Base-by-base conservation (phyloP, 768 basidiomycete genomes). In the Floccularia luteovirens region DNA sequence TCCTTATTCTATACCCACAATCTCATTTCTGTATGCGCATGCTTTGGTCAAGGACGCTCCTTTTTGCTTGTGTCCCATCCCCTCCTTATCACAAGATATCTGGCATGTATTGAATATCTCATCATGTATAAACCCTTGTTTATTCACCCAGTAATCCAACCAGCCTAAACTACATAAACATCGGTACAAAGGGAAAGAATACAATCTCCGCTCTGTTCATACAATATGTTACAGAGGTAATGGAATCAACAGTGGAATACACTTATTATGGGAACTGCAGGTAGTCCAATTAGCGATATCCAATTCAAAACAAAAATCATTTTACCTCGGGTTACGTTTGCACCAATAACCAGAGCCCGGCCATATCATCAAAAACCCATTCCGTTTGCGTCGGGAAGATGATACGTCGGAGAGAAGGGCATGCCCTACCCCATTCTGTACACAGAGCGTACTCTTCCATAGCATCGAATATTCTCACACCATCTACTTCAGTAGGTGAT, bases 341-440 rank as follows among this genome's bases (percentile, higher is more conserved):
- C 11, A 28, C 22, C 34, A 46, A 31, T 19, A 41, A 39, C 71
- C 70, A 71, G 21, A 46, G 41, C 14, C 51, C 56, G 35, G 57
- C 55, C n/a, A 44, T 55, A 36, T 57, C 52, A n/a, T n/a, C n/a
- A 19, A 63, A 51, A 13, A 56, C 49, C 77, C 77, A 79, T 45
- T 75, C 73, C 13, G 62, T 70, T 44, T 67, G 64, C 10, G 72
- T 73, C 5, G 77, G 78, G 50, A 81, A 81, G 35, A 73, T 56
- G 49, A 80, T 64, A 20, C 66, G 64, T 27, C 67, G 61, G 36
- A 81, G 59, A 4, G 70, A 61, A 0, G 74, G 72, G 50, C 79
- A 80, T 16, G 68, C 75, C 21, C 65, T 62, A 28, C 56, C 51
- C 77, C 77, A 82, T 41, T 75, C 71, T 34, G 49, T 48, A 48